Evolutionary conservation across 2,329 filamentous ascomycete genomes (phyloP).

Genomic region (Epichloe typhina): DNA sequence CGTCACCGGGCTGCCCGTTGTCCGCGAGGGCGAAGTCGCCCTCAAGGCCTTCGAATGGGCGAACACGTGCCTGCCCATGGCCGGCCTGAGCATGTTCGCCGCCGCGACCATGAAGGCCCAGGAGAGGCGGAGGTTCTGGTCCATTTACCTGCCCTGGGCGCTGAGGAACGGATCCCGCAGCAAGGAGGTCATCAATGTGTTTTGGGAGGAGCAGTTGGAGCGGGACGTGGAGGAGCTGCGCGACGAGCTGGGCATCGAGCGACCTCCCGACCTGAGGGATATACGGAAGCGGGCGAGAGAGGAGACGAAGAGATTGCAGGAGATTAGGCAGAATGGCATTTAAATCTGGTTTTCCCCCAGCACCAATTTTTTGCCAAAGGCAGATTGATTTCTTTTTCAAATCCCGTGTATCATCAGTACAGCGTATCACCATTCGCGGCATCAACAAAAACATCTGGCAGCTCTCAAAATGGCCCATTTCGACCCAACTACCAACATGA

Average conservation of each 20-base stretch:
- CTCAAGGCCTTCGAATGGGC: conserved; percentile 96
- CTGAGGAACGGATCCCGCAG: conserved; percentile 64
- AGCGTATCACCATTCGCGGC: not conserved
- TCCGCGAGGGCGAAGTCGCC: conserved; percentile 94
- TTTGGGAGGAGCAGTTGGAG: conserved; percentile 92
- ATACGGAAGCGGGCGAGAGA: conserved; percentile 60
- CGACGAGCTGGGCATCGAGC: conserved; percentile 66
- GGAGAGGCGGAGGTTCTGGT: conserved; percentile 63
- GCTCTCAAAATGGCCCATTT: no score
- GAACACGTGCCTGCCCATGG: conserved; percentile 92
- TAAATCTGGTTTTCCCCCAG: not conserved
- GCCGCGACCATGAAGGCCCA: conserved; percentile 75
- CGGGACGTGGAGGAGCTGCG: conserved; percentile 69
- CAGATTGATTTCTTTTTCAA: no score
- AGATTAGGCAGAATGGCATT: conserved; percentile 7
- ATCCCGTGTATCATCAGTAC: not conserved
- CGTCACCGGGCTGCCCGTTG: conserved; percentile 75
- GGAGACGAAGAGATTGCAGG: conserved; percentile 53
- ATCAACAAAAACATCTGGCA: no score
- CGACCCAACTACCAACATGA: no score
- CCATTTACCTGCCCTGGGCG: conserved; percentile 81
- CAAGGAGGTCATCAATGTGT: conserved; percentile 84
- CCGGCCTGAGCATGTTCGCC: conserved; percentile 71
- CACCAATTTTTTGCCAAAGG: no score
- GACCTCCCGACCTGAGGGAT: conserved; percentile 71